Percentiles rank a stretch among this genome's conserved stretches.
These are phyloP conservation scores for Venustampulla echinocandica DNA, from an alignment of 495 filamentous ascomycete genomes.

Conservation along the genomic window DNA sequence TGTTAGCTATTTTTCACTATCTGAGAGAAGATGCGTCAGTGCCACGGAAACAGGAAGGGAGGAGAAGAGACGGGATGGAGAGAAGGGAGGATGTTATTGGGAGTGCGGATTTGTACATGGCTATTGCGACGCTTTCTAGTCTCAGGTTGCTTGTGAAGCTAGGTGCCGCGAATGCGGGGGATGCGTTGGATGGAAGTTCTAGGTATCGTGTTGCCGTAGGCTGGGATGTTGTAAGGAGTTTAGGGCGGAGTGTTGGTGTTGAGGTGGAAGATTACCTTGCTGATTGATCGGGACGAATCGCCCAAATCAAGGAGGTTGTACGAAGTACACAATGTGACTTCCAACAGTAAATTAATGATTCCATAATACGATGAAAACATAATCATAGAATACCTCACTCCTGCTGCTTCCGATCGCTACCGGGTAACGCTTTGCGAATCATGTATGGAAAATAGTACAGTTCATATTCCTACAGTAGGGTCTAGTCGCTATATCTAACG, in stretches of 20 bases:
- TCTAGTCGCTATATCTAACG: no score
- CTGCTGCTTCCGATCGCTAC: no score
- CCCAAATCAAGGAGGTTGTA: no score
- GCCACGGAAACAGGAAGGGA: conserved; percentile 31
- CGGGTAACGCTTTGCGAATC: no score
- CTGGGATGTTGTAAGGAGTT: conserved; percentile 58
- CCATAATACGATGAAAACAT: no score
- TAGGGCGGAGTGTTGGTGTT: conserved; percentile 62
- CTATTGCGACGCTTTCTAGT: conserved; percentile 72
- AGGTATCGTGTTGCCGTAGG: conserved; percentile 70
- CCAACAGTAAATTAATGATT: no score
- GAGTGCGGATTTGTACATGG: conserved; percentile 56
- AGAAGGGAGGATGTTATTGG: conserved; percentile 28
- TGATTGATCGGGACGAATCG: conserved; percentile 39
- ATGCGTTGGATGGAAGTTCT: conserved; percentile 51
- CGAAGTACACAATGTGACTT: no score
- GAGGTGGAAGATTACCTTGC: conserved; percentile 64
- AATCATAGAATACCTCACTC: no score
- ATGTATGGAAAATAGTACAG: no score
- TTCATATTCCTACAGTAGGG: no score
- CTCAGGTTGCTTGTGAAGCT: conserved; percentile 61
- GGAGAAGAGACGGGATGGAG: conserved; percentile 2
- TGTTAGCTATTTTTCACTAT: conserved; percentile 79
- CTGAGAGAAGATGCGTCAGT: conserved; percentile 60
- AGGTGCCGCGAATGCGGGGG: conserved; percentile 41